phyloP scores from a whole-genome alignment of 768 basidiomycete species.

The Pleurotus eryngii region DNA sequence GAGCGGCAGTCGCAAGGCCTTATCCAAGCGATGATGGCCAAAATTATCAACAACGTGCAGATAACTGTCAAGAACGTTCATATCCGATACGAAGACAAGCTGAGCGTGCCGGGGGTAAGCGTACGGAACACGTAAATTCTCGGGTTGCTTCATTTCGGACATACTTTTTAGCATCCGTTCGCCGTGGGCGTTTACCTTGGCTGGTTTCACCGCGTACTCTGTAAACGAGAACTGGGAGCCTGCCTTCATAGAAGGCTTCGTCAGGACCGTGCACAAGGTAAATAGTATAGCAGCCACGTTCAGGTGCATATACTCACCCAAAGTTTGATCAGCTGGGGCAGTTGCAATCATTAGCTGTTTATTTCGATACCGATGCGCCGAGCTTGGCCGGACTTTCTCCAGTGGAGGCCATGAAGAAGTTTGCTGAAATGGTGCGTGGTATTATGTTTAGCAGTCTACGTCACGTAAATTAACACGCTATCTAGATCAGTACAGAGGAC shows the following conservation, averaged over 20 bases:
- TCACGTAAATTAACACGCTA: neutral
- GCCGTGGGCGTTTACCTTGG: slow-evolving; percentile 88
- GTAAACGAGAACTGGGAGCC: slow-evolving; percentile 86
- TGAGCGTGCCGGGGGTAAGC: slow-evolving; percentile 89
- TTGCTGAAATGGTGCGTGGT: slow-evolving; percentile 63
- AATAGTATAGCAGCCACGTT: neutral
- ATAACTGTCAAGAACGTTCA: slow-evolving; percentile 95
- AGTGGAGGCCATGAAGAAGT: slow-evolving; percentile 65
- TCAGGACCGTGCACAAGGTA: slow-evolving; percentile 88
- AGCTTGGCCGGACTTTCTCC: slow-evolving; percentile 70
- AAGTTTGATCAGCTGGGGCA: slow-evolving; percentile 62
- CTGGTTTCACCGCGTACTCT: slow-evolving; percentile 84
- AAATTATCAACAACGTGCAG: slow-evolving; percentile 94
- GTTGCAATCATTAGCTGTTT: slow-evolving; percentile 82
- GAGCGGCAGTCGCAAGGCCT: slow-evolving; percentile 81
- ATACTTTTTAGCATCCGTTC: slow-evolving; percentile 76
- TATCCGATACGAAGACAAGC: slow-evolving; percentile 91
- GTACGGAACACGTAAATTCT: neutral
- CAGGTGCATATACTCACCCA: slow-evolving; percentile 1
- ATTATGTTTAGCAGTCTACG: too few species aligned
- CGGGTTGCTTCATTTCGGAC: neutral
- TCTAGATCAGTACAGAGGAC: slow-evolving; percentile 43
- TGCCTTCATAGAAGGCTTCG: slow-evolving; percentile 88
- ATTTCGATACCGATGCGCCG: slow-evolving; percentile 90
- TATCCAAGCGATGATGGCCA: slow-evolving; percentile 76